Evolutionary conservation across 495 filamentous ascomycete genomes (phyloP).

Genomic region (Stereocaulon alpinum): DNA sequence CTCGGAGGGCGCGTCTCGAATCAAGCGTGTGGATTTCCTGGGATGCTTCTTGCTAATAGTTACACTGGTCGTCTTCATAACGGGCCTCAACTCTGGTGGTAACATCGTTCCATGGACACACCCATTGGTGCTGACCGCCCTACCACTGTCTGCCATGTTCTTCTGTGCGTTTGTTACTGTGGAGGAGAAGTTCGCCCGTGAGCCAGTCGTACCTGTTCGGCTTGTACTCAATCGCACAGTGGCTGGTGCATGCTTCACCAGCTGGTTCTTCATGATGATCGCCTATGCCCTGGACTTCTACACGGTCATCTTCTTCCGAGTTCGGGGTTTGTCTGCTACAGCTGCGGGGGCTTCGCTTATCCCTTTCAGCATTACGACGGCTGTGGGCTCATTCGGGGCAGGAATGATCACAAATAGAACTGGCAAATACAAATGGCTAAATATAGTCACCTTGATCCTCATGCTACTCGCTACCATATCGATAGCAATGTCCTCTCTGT

Average conservation of each 20-base stretch:
- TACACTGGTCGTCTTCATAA: slow-evolving; percentile 61
- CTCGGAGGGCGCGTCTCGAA: neutral
- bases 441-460: slow-evolving; percentile 39
- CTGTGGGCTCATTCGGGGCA: slow-evolving; percentile 55
- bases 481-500: slow-evolving; percentile 37
- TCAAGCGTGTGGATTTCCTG: slow-evolving; percentile 61
- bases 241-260: slow-evolving; percentile 60
- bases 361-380: slow-evolving; percentile 54
- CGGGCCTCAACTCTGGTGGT: slow-evolving; percentile 77
- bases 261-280: slow-evolving; percentile 52
- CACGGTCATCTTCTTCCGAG: slow-evolving; percentile 71
- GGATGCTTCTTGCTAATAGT: slow-evolving; percentile 59
- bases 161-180: slow-evolving; percentile 51
- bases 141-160: slow-evolving; percentile 54
- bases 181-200: slow-evolving; percentile 50
- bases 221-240: slow-evolving; percentile 68
- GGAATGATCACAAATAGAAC: slow-evolving; percentile 69
- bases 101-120: slow-evolving; percentile 78
- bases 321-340: slow-evolving; percentile 60
- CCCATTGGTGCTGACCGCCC: slow-evolving; percentile 56
- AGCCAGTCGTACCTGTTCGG: slow-evolving; percentile 73
- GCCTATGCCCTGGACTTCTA: slow-evolving; percentile 57
- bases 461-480: slow-evolving; percentile 40
- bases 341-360: slow-evolving; percentile 61
- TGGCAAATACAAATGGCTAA: slow-evolving; percentile 57